Conservation (phyloP, 2,329 filamentous ascomycete species). For the Alternaria infectoria region DNA sequence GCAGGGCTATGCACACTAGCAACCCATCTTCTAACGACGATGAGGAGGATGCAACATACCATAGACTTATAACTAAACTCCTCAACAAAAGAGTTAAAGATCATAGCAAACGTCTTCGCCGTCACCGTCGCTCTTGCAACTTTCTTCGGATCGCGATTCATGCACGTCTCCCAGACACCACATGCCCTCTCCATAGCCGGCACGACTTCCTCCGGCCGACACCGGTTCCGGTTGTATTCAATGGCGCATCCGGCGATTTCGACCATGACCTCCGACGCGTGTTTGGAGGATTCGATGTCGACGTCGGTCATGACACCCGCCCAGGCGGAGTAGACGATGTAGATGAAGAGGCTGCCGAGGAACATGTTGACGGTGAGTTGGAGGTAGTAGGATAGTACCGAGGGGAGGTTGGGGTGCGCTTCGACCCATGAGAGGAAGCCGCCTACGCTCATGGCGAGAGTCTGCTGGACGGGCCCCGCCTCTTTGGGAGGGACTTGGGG, state of each 20-base stretch:
- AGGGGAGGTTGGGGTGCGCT: slow-evolving; percentile 68
- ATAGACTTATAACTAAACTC: slow-evolving; percentile 86
- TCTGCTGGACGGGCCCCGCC: slow-evolving; percentile 21
- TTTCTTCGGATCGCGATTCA: slow-evolving; percentile 79
- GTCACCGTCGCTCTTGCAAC: slow-evolving; percentile 82
- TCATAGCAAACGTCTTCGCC: slow-evolving; percentile 86
- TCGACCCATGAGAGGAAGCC: slow-evolving; percentile 68
- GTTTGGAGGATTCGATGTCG: slow-evolving; percentile 71
- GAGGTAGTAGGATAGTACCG: slow-evolving; percentile 70
- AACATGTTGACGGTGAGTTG: slow-evolving; percentile 71
- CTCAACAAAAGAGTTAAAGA: slow-evolving; percentile 92
- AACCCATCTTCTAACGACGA: too few species aligned
- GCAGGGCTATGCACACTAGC: not conserved
- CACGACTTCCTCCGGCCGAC: slow-evolving; percentile 67
- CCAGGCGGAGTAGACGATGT: slow-evolving; percentile 73
- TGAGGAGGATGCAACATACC: slow-evolving; percentile 59
- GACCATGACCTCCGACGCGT: slow-evolving; percentile 70
- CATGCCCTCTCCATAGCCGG: slow-evolving; percentile 78
- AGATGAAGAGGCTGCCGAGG: slow-evolving; percentile 64
- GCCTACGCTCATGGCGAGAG: slow-evolving; percentile 44
- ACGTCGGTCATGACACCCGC: slow-evolving; percentile 77
- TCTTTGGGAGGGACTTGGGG: not conserved
- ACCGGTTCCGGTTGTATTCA: slow-evolving; percentile 78
- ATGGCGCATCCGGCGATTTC: slow-evolving; percentile 76
- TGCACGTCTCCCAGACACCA: slow-evolving; percentile 83